phyloP scores from a whole-genome alignment of 208 protist species.

The Crithidia mellificae region DNA sequence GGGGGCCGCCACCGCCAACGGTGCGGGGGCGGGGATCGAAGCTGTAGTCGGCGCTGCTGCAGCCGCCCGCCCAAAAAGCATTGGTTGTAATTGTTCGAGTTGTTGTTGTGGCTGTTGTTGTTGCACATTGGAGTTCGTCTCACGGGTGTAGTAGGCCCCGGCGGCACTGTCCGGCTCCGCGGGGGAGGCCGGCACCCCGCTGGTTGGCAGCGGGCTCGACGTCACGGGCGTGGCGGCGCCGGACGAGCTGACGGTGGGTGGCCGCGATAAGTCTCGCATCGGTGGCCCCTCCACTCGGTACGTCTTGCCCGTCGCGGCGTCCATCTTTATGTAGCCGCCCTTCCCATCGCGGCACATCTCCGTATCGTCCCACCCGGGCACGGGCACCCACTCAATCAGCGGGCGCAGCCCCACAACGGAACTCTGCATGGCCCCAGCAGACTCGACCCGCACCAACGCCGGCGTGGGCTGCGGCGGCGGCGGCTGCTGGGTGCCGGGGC shows the following conservation, averaged over 20 bases:
- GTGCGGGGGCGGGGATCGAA: too few species aligned
- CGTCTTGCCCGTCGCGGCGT: constrained; percentile 3
- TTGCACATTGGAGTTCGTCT: background rate
- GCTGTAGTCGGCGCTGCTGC: too few species aligned
- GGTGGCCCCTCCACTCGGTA: constrained; percentile 19
- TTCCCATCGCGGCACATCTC: constrained; percentile 21
- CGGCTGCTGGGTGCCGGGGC: background rate
- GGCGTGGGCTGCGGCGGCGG: background rate
- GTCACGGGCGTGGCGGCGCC: constrained; percentile 10
- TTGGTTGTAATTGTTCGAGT: too few species aligned
- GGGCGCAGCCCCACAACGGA: constrained; percentile 18
- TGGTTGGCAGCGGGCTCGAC: constrained; percentile 1
- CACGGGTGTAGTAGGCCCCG: background rate
- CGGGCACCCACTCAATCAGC: constrained; percentile 33
- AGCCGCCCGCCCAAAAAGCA: too few species aligned
- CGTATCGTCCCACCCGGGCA: constrained; percentile 30
- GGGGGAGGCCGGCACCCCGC: background rate
- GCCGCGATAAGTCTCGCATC: constrained; percentile 18
- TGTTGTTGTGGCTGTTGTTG: background rate
- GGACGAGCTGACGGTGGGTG: constrained; percentile 9
- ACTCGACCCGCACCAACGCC: constrained; percentile 1
- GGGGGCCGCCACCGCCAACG: too few species aligned
- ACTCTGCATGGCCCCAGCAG: constrained; percentile 1
- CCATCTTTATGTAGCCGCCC: constrained; percentile 11
- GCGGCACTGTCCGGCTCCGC: background rate